phyloP scores from a whole-genome alignment of 2,329 filamentous ascomycete species.

The Gnomoniopsis smithogilvyi region DNA sequence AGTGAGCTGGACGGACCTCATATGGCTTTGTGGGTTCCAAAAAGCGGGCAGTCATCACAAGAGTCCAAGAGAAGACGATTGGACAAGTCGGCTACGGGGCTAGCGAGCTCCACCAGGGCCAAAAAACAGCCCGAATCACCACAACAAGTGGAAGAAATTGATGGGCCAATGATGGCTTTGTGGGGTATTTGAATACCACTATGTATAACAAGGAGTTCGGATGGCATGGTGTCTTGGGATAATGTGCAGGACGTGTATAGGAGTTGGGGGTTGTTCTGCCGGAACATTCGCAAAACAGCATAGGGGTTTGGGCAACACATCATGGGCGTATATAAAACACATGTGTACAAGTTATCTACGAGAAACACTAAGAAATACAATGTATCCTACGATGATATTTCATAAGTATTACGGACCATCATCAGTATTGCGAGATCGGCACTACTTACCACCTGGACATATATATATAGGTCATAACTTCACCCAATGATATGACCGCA shows the following conservation, averaged over 20 bases:
- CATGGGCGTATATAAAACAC: no score
- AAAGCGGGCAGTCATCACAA: not conserved
- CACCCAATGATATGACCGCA: no score
- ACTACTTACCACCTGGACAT: no score
- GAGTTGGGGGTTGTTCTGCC: not conserved
- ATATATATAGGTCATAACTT: no score
- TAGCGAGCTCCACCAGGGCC: not conserved
- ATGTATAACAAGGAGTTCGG: not conserved
- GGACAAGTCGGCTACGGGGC: not conserved
- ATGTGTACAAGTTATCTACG: no score
- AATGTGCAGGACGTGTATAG: not conserved
- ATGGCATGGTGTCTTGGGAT: not conserved
- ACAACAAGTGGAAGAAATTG: conserved; percentile 7
- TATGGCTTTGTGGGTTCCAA: conserved; percentile 14
- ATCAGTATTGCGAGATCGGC: no score
- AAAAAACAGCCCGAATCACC: not conserved
- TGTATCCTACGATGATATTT: no score
- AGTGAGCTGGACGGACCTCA: conserved; percentile 13
- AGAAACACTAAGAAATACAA: no score
- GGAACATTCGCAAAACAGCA: no score
- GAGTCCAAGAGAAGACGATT: conserved; percentile 10
- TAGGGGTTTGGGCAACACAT: no score
- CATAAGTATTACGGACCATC: no score
- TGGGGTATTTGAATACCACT: conserved; percentile 8
- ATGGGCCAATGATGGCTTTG: conserved; percentile 16